Conservation (phyloP, 1,284 basidiomycete genomes). For the Ustilago trichophora region DNA sequence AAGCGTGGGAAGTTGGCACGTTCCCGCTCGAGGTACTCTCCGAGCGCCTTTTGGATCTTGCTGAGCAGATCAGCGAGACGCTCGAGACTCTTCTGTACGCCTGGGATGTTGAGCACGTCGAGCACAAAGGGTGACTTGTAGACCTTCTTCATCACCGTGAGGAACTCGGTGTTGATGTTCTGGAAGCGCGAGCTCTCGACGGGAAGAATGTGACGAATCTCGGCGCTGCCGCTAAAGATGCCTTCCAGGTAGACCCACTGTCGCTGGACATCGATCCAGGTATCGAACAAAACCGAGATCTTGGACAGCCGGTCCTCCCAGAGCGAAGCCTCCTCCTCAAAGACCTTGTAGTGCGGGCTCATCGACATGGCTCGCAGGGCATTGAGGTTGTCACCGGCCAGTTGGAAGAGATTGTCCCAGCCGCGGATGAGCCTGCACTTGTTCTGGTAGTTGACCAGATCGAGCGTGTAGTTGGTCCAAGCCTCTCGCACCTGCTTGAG, state of each 20-base stretch:
- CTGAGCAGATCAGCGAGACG: constrained; percentile 92
- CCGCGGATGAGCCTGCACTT: constrained; percentile 89
- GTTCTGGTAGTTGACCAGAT: constrained; percentile 98
- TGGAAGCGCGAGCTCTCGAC: constrained; percentile 96
- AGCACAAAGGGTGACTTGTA: constrained; percentile 98
- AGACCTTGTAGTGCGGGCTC: constrained; percentile 65
- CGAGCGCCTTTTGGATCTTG: constrained; percentile 99
- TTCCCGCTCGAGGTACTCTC: constrained; percentile 98
- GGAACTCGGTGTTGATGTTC: constrained; percentile 98
- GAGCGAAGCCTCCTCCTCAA: constrained; percentile 68
- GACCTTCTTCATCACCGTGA: constrained; percentile 98
- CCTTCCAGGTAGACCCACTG: constrained; percentile 99
- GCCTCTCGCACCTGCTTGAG: constrained; percentile 81
- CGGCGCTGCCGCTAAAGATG: constrained; percentile 98
- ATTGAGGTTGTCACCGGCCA: constrained; percentile 76
- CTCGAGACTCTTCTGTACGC: constrained; percentile 95
- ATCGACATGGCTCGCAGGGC: constrained; percentile 87
- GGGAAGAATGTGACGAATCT: constrained; percentile 81
- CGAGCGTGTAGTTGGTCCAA: constrained; percentile 95
- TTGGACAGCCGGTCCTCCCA: constrained; percentile 67
- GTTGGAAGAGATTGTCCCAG: constrained; percentile 84
- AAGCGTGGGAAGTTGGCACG: constrained; percentile 92
- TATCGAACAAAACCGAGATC: constrained; percentile 84
- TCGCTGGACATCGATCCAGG: constrained; percentile 99
- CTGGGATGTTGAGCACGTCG: constrained; percentile 95